These are phyloP conservation scores for Platanthera zijinensis DNA, from an alignment of 106 monocot genomes.

Conservation along the genomic window DNA sequence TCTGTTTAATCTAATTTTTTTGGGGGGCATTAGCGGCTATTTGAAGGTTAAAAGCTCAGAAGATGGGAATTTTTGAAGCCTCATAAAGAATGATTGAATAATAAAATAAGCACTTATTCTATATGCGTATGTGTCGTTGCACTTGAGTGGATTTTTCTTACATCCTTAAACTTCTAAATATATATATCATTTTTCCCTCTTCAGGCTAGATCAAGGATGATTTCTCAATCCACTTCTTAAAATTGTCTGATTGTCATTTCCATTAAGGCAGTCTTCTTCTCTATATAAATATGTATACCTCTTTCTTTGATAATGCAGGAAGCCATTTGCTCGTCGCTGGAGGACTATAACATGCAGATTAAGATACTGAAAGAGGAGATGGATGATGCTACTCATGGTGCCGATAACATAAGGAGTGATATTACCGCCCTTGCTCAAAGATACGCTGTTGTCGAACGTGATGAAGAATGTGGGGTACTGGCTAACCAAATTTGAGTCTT, in stretches of 20 bases:
- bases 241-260: neutral
- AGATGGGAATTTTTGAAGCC: neutral
- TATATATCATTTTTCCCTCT: neutral
- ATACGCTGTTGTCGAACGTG: constrained; percentile 81
- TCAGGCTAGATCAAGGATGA: neutral
- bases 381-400: constrained; percentile 96
- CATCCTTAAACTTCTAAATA: neutral
- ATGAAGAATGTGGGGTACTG: constrained; percentile 95
- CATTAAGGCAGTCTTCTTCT: neutral
- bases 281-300: neutral
- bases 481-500: neutral
- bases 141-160: neutral
- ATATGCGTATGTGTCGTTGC: neutral
- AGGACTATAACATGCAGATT: constrained; percentile 96
- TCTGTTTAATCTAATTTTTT: neutral
- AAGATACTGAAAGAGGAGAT: constrained; percentile 90
- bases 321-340: constrained; percentile 91
- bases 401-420: constrained; percentile 92
- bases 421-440: constrained; percentile 94
- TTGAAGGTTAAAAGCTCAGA: neutral
- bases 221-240: neutral
- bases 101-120: neutral
- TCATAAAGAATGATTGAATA: neutral
- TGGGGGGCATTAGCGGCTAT: neutral
- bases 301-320: constrained; percentile 38